A percentile compares a stretch with the other conserved stretches of the same genome.
Evolutionary conservation across 2,329 filamentous ascomycete genomes (phyloP).

Genomic region (Cordyceps fumosorosea): DNA sequence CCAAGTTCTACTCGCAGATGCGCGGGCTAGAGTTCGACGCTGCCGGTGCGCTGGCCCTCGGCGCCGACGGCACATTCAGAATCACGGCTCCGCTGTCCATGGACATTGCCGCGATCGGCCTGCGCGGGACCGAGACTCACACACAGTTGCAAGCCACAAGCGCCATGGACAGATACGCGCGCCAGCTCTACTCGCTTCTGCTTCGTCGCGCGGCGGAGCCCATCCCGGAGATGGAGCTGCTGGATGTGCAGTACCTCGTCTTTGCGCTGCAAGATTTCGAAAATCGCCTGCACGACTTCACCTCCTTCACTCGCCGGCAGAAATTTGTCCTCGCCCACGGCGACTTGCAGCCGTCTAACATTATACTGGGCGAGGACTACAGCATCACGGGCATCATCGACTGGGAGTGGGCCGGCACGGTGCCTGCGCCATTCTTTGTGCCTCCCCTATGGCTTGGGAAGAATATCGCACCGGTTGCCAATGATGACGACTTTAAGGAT

Average conservation of each 20-base stretch:
- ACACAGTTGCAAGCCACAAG: not conserved
- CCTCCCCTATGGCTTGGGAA: conserved; percentile 9
- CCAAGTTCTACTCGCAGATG: conserved; percentile 4
- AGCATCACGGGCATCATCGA: conserved; percentile 12
- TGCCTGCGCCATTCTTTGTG: conserved; percentile 1
- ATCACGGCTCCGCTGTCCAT: not conserved
- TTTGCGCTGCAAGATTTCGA: conserved; percentile 7
- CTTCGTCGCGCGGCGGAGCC: not conserved
- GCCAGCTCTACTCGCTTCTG: not conserved
- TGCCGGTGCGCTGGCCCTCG: not conserved
- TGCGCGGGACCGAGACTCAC: not conserved
- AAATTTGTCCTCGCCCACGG: conserved; percentile 11
- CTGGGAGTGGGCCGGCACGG: conserved; percentile 10
- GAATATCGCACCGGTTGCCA: not conserved
- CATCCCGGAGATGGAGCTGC: not conserved
- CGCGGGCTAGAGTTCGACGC: conserved; percentile 3
- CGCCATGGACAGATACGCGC: not conserved
- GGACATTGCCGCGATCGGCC: not conserved
- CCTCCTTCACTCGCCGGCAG: not conserved
- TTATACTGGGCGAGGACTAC: conserved; percentile 6
- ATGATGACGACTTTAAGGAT: not conserved
- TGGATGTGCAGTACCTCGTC: not conserved
- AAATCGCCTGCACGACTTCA: not conserved
- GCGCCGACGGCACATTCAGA: not conserved
- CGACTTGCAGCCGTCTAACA: conserved; percentile 10